Evolutionary conservation across 225 moss, liverwort and hornwort species (phyloP).

Genomic region (Thuidium tamariscinum): DNA sequence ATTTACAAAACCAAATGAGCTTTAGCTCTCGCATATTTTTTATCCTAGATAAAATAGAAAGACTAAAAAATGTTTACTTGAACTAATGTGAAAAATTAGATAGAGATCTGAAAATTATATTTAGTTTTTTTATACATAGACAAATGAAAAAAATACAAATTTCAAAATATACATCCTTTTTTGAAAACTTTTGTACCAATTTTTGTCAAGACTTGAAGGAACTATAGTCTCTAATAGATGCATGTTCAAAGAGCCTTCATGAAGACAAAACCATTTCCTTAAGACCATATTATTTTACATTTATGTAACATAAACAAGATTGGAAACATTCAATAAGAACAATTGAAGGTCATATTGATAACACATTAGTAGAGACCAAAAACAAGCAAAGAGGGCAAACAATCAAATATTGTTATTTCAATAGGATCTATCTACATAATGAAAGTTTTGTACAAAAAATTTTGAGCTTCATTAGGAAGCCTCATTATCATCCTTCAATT

Average conservation of each 20-base stretch:
- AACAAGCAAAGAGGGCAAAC: fast-evolving
- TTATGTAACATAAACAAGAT: background rate
- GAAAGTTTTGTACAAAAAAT: background rate
- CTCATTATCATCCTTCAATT: background rate
- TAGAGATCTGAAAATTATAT: background rate
- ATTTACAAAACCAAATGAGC: background rate
- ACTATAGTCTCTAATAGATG: fast-evolving
- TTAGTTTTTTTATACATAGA: background rate
- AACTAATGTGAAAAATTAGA: background rate
- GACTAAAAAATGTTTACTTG: background rate
- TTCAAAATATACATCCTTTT: background rate
- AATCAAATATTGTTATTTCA: background rate
- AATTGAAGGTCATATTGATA: background rate
- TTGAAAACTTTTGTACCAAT: background rate
- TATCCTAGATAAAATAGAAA: background rate
- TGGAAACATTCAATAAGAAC: background rate
- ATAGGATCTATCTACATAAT: background rate
- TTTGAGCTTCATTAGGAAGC: background rate
- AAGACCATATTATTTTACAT: background rate
- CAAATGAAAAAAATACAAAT: background rate
- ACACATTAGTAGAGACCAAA: background rate
- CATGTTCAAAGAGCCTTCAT: background rate
- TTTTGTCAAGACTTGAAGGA: background rate
- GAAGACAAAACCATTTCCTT: background rate
- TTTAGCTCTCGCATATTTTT: background rate